Conservation (phyloP, 1,139 yeast species). For the Geotrichum bryndzae region DNA sequence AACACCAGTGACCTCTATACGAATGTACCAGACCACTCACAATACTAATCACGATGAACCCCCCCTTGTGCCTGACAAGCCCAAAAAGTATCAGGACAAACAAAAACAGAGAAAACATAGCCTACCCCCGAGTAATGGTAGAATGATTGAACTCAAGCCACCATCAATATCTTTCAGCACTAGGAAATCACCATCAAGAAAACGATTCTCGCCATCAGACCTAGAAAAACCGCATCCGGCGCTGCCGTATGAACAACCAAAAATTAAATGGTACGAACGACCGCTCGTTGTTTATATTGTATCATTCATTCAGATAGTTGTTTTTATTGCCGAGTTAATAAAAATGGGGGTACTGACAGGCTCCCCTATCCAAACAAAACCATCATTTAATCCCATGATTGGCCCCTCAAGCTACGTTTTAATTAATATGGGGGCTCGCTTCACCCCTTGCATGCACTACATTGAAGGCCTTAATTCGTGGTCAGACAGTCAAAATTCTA, state of each 20-base stretch:
- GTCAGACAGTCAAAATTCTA: not conserved
- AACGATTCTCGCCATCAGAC: not conserved
- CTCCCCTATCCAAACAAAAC: slow-evolving; percentile 61
- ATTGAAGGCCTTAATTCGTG: slow-evolving; percentile 48
- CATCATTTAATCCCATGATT: slow-evolving; percentile 72
- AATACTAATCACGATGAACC: not conserved
- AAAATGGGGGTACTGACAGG: slow-evolving; percentile 59
- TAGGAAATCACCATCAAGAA: not conserved
- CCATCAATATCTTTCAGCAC: not conserved
- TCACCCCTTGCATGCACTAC: slow-evolving; percentile 64
- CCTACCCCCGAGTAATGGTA: not conserved
- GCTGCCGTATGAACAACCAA: not conserved
- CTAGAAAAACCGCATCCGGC: not conserved
- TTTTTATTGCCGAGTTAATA: slow-evolving; percentile 61
- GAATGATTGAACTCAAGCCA: not conserved
- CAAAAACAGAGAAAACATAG: not conserved
- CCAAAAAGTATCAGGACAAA: not conserved
- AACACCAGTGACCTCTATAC: too few species aligned
- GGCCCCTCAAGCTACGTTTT: slow-evolving; percentile 70
- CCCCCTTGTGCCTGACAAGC: slow-evolving; percentile 13
- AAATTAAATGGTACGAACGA: not conserved
- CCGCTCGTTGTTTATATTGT: slow-evolving; percentile 34
- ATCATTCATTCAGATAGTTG: slow-evolving; percentile 46
- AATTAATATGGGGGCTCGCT: slow-evolving; percentile 67
- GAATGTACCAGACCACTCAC: not conserved